Conservation (phyloP, 2,329 filamentous ascomycete species). For the Colletotrichum tanaceti region DNA sequence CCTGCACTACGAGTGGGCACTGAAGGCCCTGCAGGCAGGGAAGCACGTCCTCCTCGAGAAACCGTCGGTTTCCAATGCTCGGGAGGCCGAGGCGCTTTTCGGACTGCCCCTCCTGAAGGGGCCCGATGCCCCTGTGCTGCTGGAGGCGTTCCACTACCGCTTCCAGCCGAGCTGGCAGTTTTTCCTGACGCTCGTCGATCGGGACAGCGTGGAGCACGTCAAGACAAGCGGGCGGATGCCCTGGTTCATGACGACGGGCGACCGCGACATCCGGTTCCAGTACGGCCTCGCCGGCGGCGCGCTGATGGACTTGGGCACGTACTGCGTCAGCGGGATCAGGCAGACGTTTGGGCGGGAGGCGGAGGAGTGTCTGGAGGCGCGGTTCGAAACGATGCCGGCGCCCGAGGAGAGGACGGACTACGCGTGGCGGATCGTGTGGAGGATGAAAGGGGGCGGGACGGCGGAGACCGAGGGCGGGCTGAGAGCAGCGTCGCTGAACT, state of each 20-base stretch:
- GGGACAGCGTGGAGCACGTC: conserved; percentile 52
- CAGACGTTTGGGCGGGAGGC: conserved; percentile 54
- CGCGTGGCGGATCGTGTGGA: conserved; percentile 51
- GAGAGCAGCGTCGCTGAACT: conserved; percentile 25
- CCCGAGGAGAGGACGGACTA: conserved; percentile 50
- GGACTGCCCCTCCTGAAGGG: conserved; percentile 49
- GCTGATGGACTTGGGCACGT: conserved; percentile 56
- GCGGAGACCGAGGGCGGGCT: conserved; percentile 49
- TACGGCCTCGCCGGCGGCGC: conserved; percentile 57
- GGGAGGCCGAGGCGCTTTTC: conserved; percentile 60
- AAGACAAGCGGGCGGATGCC: conserved; percentile 48
- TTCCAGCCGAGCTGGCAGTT: conserved; percentile 62
- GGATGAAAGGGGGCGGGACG: conserved; percentile 54
- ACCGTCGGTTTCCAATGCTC: conserved; percentile 59
- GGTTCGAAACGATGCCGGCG: conserved; percentile 45
- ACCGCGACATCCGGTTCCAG: conserved; percentile 58
- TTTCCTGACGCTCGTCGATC: conserved; percentile 55
- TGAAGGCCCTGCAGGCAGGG: conserved; percentile 58
- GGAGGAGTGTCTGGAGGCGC: conserved; percentile 51
- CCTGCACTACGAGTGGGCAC: conserved; percentile 58
- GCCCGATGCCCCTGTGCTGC: conserved; percentile 56
- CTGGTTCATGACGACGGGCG: conserved; percentile 44
- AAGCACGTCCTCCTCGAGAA: conserved; percentile 70
- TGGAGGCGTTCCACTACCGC: conserved; percentile 65
- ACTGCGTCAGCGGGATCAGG: conserved; percentile 53